These are phyloP conservation scores for Pichia sp. DNA, from an alignment of 1,139 yeast species.

Conservation along the genomic window DNA sequence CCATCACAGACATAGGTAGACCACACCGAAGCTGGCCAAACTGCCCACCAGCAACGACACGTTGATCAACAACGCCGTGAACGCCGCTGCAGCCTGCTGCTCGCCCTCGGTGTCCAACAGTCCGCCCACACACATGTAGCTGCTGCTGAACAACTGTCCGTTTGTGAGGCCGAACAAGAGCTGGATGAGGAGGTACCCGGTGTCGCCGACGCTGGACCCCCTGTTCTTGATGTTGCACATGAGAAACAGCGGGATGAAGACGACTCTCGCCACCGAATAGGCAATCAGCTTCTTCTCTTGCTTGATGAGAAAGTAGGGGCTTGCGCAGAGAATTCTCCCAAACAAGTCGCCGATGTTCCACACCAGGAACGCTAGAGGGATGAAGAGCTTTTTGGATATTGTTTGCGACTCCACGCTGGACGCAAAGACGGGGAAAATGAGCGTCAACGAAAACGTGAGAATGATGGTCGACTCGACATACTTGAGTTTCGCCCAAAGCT, in stretches of 20 bases:
- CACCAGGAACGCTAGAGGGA: conserved; percentile 71
- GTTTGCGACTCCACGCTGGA: conserved; percentile 52
- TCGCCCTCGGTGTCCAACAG: conserved; percentile 57
- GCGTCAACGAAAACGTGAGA: conserved; percentile 68
- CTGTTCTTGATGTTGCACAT: conserved; percentile 56
- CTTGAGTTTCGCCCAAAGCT: conserved; percentile 56
- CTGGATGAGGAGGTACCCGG: conserved; percentile 64
- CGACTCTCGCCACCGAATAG: conserved; percentile 51
- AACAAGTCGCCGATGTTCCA: conserved; percentile 89
- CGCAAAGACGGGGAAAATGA: conserved; percentile 89
- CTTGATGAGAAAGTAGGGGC: conserved; percentile 39
- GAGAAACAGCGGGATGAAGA: conserved; percentile 60
- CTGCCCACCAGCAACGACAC: conserved; percentile 77
- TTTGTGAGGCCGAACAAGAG: conserved; percentile 78
- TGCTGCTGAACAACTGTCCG: conserved; percentile 78
- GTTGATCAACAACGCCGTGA: conserved; percentile 73
- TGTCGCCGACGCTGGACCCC: conserved; percentile 52
- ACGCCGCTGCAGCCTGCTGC: conserved; percentile 91
- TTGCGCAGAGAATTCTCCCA: conserved; percentile 70
- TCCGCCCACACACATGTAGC: conserved; percentile 75
- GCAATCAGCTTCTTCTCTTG: conserved; percentile 42
- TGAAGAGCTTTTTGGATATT: conserved; percentile 48
- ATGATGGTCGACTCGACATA: conserved; percentile 68
- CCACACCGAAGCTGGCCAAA: conserved; percentile 64
- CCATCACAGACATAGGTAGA: conserved; percentile 27